Percentiles rank a stretch among this genome's conserved stretches.
Evolutionary conservation across 75 land plant genomes (phyloP).

Genomic region (Azolla pinnata): DNA sequence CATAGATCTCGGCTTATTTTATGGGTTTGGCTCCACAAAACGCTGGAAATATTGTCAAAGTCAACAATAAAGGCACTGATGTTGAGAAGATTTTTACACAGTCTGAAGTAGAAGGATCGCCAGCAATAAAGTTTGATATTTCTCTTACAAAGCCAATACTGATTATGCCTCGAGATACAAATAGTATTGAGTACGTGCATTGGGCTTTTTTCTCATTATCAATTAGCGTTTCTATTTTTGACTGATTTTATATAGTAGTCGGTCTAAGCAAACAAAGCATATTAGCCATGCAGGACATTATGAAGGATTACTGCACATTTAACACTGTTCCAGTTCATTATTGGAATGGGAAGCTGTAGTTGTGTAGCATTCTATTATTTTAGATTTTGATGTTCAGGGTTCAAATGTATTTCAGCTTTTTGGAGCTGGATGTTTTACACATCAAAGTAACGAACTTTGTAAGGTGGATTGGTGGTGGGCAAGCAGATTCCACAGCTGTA

Average conservation of each 20-base stretch:
- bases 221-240: too few relatives aligned
- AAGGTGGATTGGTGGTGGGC: conserved; percentile 66
- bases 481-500: conserved; percentile 58
- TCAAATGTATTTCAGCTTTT: conserved; percentile 45
- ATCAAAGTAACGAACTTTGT: conserved; percentile 66
- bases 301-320: too few relatives aligned
- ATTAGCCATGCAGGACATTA: too few relatives aligned
- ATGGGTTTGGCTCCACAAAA: conserved; percentile 74
- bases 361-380: too few relatives aligned
- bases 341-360: too few relatives aligned
- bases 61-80: conserved; percentile 64
- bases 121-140: conserved; percentile 76
- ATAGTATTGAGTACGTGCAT: conserved; percentile 59
- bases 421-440: conserved; percentile 80
- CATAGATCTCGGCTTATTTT: conserved; percentile 74
- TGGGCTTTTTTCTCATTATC: too few relatives aligned
- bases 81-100: conserved; percentile 68
- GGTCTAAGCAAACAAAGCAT: too few relatives aligned
- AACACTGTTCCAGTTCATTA: too few relatives aligned
- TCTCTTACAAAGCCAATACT: conserved; percentile 81
- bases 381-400: not conserved
- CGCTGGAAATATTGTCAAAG: conserved; percentile 52
- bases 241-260: too few relatives aligned
- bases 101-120: conserved; percentile 85
- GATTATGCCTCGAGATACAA: conserved; percentile 73